Evolutionary conservation across 2,329 filamentous ascomycete genomes (phyloP).

Genomic region (Paecilomyces formosus): DNA sequence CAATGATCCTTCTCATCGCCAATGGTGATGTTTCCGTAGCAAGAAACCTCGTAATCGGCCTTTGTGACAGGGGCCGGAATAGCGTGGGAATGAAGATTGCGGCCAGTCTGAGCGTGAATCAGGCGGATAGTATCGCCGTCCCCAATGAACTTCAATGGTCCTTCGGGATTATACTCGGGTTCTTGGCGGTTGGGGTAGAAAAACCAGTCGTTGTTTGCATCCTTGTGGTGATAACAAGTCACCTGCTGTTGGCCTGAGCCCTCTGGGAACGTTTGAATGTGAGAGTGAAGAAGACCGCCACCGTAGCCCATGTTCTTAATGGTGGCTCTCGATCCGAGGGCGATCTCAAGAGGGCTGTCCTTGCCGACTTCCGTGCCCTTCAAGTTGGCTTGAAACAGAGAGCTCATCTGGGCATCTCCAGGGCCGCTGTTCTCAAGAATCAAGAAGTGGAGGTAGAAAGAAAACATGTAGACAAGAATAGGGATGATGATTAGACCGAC

Average conservation of each 20-base stretch:
- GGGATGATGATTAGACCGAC: conserved; percentile 84
- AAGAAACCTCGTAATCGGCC: conserved; percentile 84
- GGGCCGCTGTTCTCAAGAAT: conserved; percentile 90
- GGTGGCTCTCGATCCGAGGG: conserved; percentile 79
- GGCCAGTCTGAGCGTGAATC: conserved; percentile 90
- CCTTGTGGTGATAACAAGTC: conserved; percentile 99
- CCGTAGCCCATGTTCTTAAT: conserved; percentile 99
- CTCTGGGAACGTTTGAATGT: conserved; percentile 92
- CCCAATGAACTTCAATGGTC: conserved; percentile 64
- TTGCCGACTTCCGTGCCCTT: conserved; percentile 89
- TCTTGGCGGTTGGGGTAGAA: conserved; percentile 88
- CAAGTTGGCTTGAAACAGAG: conserved; percentile 95
- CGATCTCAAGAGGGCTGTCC: conserved; percentile 88
- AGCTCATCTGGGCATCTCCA: conserved; percentile 99
- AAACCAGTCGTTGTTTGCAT: conserved; percentile 99
- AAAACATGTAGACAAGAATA: conserved; percentile 86
- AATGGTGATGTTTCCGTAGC: conserved; percentile 89
- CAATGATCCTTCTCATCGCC: conserved; percentile 98
- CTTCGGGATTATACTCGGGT: conserved; percentile 62
- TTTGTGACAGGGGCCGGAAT: conserved; percentile 86
- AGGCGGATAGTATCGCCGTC: conserved; percentile 75
- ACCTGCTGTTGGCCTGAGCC: conserved; percentile 93
- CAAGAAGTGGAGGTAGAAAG: conserved; percentile 89
- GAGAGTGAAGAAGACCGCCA: conserved; percentile 89
- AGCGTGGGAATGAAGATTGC: conserved; percentile 92